Conservation (phyloP, 139 green algal species). For the Picochlorum sp. region DNA sequence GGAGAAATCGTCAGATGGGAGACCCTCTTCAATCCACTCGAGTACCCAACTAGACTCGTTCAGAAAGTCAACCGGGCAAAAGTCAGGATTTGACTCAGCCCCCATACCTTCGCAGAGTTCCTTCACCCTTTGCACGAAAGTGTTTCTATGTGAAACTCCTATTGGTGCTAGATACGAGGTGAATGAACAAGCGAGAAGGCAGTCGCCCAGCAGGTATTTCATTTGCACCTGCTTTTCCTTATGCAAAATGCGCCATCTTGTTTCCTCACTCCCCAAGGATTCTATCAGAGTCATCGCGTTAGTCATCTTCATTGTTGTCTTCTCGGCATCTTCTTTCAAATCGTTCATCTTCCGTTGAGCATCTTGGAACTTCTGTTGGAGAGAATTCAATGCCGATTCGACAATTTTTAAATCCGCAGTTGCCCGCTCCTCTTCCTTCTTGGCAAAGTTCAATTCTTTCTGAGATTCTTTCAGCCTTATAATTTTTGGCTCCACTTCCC, state of each 20-base stretch:
- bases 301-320: constrained; percentile 85
- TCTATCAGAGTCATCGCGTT: constrained; percentile 77
- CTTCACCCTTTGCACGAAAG: too few species aligned
- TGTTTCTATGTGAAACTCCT: constrained; percentile 90
- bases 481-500: constrained; percentile 94
- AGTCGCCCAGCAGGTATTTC: constrained; percentile 65
- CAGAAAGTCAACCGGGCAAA: constrained; percentile 54
- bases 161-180: constrained; percentile 89
- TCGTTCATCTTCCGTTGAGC: constrained; percentile 86
- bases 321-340: constrained; percentile 80
- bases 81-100: constrained; percentile 55
- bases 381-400: constrained; percentile 82
- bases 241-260: constrained; percentile 78
- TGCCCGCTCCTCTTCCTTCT: constrained; percentile 70
- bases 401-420: constrained; percentile 81
- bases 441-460: constrained; percentile 72
- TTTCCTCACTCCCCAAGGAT: constrained; percentile 86
- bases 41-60: constrained; percentile 82
- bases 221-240: constrained; percentile 79
- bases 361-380: constrained; percentile 86
- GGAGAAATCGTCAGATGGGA: constrained; percentile 87
- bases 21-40: constrained; percentile 81
- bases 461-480: constrained; percentile 68
- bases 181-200: constrained; percentile 52
- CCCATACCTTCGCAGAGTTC: too few species aligned